A percentile compares a stretch with the other conserved stretches of the same genome.
Evolutionary conservation across 208 protist genomes (phyloP).

Genomic region (Jaenimonas drosophilae): DNA sequence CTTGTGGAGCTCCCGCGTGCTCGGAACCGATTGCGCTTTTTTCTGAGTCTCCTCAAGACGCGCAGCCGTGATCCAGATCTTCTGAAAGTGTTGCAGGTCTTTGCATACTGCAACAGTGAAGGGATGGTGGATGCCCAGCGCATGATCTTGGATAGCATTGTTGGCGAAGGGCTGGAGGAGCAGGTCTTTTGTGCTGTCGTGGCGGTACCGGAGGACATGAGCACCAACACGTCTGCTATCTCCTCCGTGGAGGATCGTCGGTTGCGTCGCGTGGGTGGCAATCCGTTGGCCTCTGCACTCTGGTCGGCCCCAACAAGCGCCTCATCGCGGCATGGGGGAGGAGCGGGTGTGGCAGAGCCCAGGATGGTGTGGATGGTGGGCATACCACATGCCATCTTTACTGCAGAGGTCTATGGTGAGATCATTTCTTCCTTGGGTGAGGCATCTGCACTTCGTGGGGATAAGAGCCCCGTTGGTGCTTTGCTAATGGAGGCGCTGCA

Average conservation of each 20-base stretch:
- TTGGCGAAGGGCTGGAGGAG: slow-evolving; percentile 6
- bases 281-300: too few relatives aligned
- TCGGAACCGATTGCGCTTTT: slow-evolving; percentile 16
- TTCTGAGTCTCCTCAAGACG: slow-evolving; percentile 18
- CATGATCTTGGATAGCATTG: slow-evolving; percentile 19
- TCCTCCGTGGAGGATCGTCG: too few relatives aligned
- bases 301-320: too few relatives aligned
- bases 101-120: slow-evolving; percentile 24
- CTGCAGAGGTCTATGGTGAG: slow-evolving; percentile 4
- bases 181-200: slow-evolving; percentile 12
- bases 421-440: slow-evolving; percentile 11
- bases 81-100: slow-evolving; percentile 19
- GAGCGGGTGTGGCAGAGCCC: too few relatives aligned
- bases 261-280: too few relatives aligned
- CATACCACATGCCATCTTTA: slow-evolving; percentile 22
- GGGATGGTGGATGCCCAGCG: slow-evolving; percentile 33
- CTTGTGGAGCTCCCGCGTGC: slow-evolving; percentile 32
- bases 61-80: slow-evolving; percentile 13
- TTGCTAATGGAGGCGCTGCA: slow-evolving; percentile 16
- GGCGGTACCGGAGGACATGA: slow-evolving; percentile 3
- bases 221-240: too few relatives aligned
- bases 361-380: slow-evolving; percentile 13
- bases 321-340: too few relatives aligned
- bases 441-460: slow-evolving; percentile 13
- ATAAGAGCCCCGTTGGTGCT: slow-evolving; percentile 12